These are phyloP conservation scores for Hylodesmum podocarpum DNA, from an alignment of 306 rosid species.

Conservation along the genomic window DNA sequence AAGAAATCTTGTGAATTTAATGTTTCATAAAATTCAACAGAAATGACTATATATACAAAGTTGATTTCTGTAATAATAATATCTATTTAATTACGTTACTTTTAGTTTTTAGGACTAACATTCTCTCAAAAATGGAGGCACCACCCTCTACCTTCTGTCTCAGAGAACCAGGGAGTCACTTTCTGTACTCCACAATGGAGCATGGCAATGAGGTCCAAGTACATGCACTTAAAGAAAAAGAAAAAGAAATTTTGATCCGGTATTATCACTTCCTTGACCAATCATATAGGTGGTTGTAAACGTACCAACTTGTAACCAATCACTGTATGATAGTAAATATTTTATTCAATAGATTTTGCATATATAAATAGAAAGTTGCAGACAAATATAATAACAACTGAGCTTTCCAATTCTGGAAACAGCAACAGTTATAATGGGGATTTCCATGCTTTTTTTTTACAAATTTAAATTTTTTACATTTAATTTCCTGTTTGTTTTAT, in stretches of 20 bases:
- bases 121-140: background rate
- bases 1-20: background rate
- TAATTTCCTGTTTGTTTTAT: background rate
- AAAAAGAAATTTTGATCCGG: background rate
- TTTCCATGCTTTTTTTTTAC: background rate
- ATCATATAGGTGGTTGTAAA: background rate
- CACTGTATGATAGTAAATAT: background rate
- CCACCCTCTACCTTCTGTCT: background rate
- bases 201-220: background rate
- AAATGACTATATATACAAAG: background rate
- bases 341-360: background rate
- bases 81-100: background rate
- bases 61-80: background rate
- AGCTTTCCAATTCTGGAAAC: background rate
- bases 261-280: constrained; percentile 15
- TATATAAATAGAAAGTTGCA: background rate
- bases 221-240: background rate
- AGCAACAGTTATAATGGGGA: background rate
- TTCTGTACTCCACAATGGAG: background rate
- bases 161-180: background rate
- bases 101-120: background rate
- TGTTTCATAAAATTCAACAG: background rate
- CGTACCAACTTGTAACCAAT: background rate
- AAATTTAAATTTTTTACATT: no score
- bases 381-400: no score